Evolutionary conservation across 345 rosid species (phyloP).

Genomic region (Psidium guajava): DNA sequence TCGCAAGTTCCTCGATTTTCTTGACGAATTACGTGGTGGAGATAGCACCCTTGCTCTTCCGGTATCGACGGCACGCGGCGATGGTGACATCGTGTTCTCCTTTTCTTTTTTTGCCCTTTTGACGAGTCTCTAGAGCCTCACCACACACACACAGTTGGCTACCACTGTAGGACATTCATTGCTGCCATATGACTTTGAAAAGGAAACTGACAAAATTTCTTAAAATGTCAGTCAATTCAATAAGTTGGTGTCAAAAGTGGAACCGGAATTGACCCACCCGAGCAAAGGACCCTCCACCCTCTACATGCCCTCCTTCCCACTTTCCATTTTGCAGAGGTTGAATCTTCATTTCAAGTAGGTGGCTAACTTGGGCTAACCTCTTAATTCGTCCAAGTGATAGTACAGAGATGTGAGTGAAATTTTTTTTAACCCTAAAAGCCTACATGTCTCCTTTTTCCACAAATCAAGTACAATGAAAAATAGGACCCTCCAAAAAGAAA

Average conservation of each 20-base stretch:
- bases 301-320: not conserved
- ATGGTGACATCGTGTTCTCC: not conserved
- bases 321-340: not conserved
- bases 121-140: not conserved
- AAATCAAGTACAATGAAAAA: not conserved
- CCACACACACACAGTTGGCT: not conserved
- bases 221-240: not conserved
- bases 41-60: not conserved
- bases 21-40: not conserved
- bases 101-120: not conserved
- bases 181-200: not conserved
- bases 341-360: not conserved
- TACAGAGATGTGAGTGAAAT: not conserved
- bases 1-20: not conserved
- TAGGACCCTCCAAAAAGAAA: too few species aligned
- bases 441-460: not conserved
- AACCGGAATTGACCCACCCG: not conserved
- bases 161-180: not conserved
- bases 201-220: not conserved
- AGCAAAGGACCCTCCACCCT: not conserved
- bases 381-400: not conserved
- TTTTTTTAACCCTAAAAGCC: not conserved
- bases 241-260: not conserved
- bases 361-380: not conserved
- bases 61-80: not conserved